phyloP scores from a whole-genome alignment of 495 filamentous ascomycete species.

The Penicillium mononematosum region DNA sequence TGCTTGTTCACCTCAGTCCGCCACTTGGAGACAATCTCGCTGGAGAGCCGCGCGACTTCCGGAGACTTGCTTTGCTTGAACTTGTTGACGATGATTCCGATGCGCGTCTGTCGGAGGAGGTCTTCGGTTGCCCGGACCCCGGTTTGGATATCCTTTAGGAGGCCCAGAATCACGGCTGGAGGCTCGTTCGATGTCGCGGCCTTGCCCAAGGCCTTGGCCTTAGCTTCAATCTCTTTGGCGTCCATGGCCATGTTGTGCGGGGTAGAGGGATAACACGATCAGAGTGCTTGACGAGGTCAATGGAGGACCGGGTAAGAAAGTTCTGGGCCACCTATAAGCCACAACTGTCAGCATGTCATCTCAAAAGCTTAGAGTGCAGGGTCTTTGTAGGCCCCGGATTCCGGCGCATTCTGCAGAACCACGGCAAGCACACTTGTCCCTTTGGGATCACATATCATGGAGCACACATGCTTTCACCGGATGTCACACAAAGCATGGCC shows the following conservation, averaged over 20 bases:
- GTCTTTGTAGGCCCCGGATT: constrained; percentile 2
- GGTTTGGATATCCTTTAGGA: constrained; percentile 75
- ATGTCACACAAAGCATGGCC: constrained; percentile 3
- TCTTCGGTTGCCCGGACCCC: constrained; percentile 84
- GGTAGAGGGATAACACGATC: not conserved
- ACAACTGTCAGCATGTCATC: not conserved
- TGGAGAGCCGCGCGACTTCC: constrained; percentile 69
- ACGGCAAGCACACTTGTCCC: not conserved
- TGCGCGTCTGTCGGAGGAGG: constrained; percentile 77
- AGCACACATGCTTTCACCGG: not conserved
- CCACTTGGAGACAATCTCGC: constrained; percentile 86
- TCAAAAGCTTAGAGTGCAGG: not conserved
- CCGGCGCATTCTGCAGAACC: constrained; percentile 8
- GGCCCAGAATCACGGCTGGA: constrained; percentile 57
- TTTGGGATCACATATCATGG: not conserved
- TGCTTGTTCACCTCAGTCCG: constrained; percentile 74
- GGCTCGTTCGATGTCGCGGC: constrained; percentile 68
- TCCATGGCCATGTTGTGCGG: constrained; percentile 59
- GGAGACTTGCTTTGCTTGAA: constrained; percentile 71
- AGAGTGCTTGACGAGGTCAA: not conserved
- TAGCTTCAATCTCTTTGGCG: constrained; percentile 70
- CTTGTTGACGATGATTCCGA: constrained; percentile 85
- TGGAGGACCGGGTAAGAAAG: not conserved
- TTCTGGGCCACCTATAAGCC: not conserved
- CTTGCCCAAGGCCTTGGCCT: constrained; percentile 73